phyloP scores from a whole-genome alignment of 192 early-diverging fungal genomes.

The Lobulomyces angularis region DNA sequence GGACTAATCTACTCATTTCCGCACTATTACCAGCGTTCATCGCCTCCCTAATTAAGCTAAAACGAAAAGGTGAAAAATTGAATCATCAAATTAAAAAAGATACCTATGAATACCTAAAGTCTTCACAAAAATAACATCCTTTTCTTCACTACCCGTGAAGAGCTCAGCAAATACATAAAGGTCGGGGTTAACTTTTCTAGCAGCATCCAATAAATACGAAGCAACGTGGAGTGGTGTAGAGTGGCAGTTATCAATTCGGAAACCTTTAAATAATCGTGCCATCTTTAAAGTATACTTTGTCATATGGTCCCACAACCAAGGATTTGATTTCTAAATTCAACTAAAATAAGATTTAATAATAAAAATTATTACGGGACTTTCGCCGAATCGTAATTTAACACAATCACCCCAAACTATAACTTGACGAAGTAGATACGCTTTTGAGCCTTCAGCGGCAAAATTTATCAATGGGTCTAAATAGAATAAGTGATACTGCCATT shows the following conservation, averaged over 20 bases:
- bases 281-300: slow-evolving; percentile 74
- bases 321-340: slow-evolving; percentile 66
- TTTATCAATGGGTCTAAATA: slow-evolving; percentile 87
- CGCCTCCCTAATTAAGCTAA: slow-evolving; percentile 93
- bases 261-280: slow-evolving; percentile 82
- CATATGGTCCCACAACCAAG: slow-evolving; percentile 96
- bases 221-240: slow-evolving; percentile 94
- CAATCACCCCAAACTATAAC: slow-evolving; percentile 99
- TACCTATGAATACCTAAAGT: slow-evolving; percentile 89
- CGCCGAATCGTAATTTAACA: slow-evolving; percentile 93
- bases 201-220: slow-evolving; percentile 79
- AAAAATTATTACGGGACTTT: slow-evolving; percentile 33
- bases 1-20: slow-evolving; percentile 80
- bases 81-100: too few species aligned
- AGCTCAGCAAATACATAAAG: slow-evolving; percentile 96
- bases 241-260: slow-evolving; percentile 99
- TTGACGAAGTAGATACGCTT: slow-evolving; percentile 83
- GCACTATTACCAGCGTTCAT: slow-evolving; percentile 93
- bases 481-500: not conserved
- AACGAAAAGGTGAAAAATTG: too few species aligned
- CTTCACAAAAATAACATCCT: slow-evolving; percentile 83
- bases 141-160: slow-evolving; percentile 93
- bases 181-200: slow-evolving; percentile 69
- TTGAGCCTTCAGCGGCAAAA: slow-evolving; percentile 78
- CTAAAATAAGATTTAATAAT: not conserved